phyloP scores from a whole-genome alignment of 2,329 filamentous ascomycete species.

The Sporothrix sp. region DNA sequence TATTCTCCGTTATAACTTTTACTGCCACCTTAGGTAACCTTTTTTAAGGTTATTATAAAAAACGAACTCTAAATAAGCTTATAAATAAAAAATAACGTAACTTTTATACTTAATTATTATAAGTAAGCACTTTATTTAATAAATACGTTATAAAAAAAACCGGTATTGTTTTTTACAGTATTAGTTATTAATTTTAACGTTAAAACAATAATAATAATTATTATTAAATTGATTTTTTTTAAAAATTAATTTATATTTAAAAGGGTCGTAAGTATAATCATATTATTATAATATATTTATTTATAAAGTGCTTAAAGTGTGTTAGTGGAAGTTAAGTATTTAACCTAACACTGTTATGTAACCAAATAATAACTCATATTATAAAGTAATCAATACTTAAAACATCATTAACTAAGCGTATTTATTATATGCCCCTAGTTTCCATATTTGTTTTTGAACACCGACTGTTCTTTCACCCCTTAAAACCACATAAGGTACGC shows the following conservation, averaged over 20 bases:
- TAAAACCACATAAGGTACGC: neutral
- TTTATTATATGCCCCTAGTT: neutral
- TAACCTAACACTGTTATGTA: neutral
- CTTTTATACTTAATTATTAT: too few relatives aligned
- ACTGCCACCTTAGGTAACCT: too few relatives aligned
- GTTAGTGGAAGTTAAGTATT: neutral
- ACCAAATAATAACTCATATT: neutral
- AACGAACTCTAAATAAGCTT: too few relatives aligned
- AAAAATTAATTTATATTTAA: neutral
- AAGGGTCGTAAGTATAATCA: neutral
- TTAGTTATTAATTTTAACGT: too few relatives aligned
- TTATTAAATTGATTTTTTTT: neutral
- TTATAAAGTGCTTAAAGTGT: neutral
- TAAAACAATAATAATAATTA: neutral
- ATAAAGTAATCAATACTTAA: neutral
- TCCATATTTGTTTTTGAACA: conserved; percentile 2
- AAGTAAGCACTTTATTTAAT: too few relatives aligned
- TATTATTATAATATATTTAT: neutral
- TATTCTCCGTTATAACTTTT: too few relatives aligned
- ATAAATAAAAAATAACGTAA: too few relatives aligned
- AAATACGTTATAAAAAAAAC: too few relatives aligned
- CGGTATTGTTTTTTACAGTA: too few relatives aligned
- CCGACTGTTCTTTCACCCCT: neutral
- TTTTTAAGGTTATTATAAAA: too few relatives aligned
- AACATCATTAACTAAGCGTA: neutral